phyloP scores from a whole-genome alignment of 768 basidiomycete species.

The Kwoniella bestiolae region DNA sequence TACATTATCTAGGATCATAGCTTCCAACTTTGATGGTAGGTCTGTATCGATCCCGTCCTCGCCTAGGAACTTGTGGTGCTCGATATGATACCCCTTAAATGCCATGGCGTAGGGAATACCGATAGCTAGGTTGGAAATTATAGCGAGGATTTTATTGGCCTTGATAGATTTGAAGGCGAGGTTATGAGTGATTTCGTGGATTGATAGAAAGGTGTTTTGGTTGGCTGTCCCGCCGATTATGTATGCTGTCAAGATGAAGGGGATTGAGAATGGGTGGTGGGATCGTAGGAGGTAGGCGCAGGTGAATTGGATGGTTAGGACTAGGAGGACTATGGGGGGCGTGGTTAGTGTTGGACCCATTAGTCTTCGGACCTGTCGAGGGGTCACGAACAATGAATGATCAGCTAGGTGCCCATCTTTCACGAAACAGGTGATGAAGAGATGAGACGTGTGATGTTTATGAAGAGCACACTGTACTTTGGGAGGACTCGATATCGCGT shows the following conservation, averaged over 20 bases:
- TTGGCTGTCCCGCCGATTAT: conserved; percentile 90
- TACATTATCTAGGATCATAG: conserved; percentile 87
- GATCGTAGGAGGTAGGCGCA: conserved; percentile 70
- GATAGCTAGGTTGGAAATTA: conserved; percentile 90
- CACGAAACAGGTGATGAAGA: not conserved
- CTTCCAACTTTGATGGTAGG: conserved; percentile 82
- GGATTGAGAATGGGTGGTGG: conserved; percentile 69
- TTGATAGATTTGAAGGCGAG: conserved; percentile 82
- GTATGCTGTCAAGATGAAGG: conserved; percentile 80
- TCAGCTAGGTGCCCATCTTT: not conserved
- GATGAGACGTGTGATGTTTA: too few relatives aligned
- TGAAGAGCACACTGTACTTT: too few relatives aligned
- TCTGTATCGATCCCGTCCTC: conserved; percentile 97
- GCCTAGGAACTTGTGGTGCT: conserved; percentile 93
- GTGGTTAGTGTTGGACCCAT: conserved; percentile 96
- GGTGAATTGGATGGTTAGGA: conserved; percentile 75
- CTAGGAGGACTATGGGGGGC: conserved; percentile 82
- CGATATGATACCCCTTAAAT: conserved; percentile 96
- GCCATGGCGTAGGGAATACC: conserved; percentile 92
- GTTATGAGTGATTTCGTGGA: conserved; percentile 98
- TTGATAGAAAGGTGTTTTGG: conserved; percentile 96
- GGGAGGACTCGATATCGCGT: too few relatives aligned
- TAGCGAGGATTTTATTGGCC: conserved; percentile 83
- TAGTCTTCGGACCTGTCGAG: conserved; percentile 80
- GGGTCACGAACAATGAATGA: not conserved